Percentiles rank a stretch among this genome's conserved stretches.
Evolutionary conservation across 78 protist species (phyloP).

Genomic region (Dictyostelium firmibasis): DNA sequence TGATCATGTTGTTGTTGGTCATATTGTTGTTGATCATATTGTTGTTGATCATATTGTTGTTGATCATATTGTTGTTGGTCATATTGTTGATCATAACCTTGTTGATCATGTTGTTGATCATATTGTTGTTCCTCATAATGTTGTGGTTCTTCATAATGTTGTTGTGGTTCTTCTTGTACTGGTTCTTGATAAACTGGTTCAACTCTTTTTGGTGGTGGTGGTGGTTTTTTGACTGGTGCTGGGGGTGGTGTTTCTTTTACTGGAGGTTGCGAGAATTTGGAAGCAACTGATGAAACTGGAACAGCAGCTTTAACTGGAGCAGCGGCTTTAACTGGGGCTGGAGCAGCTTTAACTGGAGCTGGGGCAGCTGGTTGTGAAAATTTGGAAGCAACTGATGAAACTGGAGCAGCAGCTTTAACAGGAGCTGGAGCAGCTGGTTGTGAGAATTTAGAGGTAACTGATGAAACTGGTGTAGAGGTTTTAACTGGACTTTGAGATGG

Average conservation of each 20-base stretch:
- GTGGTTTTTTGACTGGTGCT: slow-evolving; percentile 43
- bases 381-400: slow-evolving; percentile 25
- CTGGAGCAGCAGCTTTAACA: slow-evolving; percentile 12
- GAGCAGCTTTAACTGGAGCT: not conserved
- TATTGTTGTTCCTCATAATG: slow-evolving; percentile 34
- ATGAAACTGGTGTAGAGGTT: not conserved
- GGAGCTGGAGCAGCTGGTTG: slow-evolving; percentile 42
- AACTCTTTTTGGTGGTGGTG: slow-evolving; percentile 52
- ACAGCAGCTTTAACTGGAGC: not conserved
- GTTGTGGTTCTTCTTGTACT: slow-evolving; percentile 9
- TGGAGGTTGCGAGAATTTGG: slow-evolving; percentile 17
- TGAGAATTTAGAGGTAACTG: slow-evolving; percentile 11
- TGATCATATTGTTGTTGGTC: not conserved
- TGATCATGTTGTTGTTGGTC: slow-evolving; percentile 3
- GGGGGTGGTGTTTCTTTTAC: slow-evolving; percentile 33
- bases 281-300: slow-evolving; percentile 5
- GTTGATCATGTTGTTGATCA: slow-evolving; percentile 51
- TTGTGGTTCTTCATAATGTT: slow-evolving; percentile 4
- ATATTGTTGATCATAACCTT: not conserved
- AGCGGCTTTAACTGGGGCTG: slow-evolving; percentile 1
- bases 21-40: not conserved
- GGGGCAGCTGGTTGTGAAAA: slow-evolving; percentile 42
- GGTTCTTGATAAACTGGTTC: slow-evolving; percentile 54
- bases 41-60: slow-evolving; percentile 53
- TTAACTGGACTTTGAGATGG: not conserved